Percentiles rank a stretch among this genome's conserved stretches.
Conservation (phyloP, 352 stramenopile genomes). For the Phytophthora meadii region DNA sequence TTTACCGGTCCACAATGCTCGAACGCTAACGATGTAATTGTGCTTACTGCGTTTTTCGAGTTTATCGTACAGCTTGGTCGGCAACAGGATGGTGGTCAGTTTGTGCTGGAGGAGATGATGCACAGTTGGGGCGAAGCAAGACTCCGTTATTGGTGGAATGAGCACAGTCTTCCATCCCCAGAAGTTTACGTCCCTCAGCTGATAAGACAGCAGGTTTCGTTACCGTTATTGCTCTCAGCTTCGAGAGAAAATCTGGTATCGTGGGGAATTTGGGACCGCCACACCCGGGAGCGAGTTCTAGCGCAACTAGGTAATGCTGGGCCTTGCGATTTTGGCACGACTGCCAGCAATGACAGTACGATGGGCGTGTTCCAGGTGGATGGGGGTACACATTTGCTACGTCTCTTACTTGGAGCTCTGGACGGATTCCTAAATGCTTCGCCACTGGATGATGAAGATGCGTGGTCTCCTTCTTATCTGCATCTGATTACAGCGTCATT, state of each 20-base stretch:
- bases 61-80: conserved; percentile 58
- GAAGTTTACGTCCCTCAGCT: conserved; percentile 51
- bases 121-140: conserved; percentile 60
- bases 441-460: conserved; percentile 19
- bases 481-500: conserved; percentile 57
- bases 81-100: conserved; percentile 31
- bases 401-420: conserved; percentile 57
- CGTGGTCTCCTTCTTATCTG: conserved; percentile 46
- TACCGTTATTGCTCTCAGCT: conserved; percentile 53
- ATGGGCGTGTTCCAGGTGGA: conserved; percentile 38
- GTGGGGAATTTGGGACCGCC: conserved; percentile 65
- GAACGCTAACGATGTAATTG: conserved; percentile 46
- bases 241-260: conserved; percentile 77
- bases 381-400: conserved; percentile 61
- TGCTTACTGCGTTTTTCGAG: conserved; percentile 65
- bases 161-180: conserved; percentile 42
- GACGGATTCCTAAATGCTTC: conserved; percentile 59
- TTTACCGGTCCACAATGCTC: conserved; percentile 34
- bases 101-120: conserved; percentile 39
- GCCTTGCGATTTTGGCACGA: not conserved
- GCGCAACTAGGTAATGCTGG: conserved; percentile 28
- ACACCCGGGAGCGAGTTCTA: conserved; percentile 62
- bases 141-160: conserved; percentile 65
- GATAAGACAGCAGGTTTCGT: conserved; percentile 48
- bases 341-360: not conserved